Evolutionary conservation across 371 early-diverging fungal species (phyloP).

Genomic region (Rhizopus stolonifer): DNA sequence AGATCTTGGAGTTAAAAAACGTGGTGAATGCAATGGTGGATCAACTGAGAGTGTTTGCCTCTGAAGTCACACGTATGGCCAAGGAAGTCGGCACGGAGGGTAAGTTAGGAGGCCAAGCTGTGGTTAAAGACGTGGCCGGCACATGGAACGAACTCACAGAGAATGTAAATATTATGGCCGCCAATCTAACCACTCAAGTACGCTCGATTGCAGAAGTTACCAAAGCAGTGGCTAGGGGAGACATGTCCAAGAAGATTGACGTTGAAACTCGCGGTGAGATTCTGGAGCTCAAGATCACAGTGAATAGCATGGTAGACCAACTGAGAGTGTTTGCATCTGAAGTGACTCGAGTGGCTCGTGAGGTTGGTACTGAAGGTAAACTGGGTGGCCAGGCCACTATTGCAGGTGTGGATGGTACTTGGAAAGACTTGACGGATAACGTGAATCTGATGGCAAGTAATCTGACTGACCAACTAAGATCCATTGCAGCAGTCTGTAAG

Average conservation of each 20-base stretch:
- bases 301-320: constrained; percentile 35
- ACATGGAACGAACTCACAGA: constrained; percentile 64
- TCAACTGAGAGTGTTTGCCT: constrained; percentile 41
- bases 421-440: constrained; percentile 72
- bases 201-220: constrained; percentile 58
- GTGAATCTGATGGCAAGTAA: constrained; percentile 63
- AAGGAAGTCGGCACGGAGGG: constrained; percentile 59
- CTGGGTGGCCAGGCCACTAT: constrained; percentile 55
- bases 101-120: constrained; percentile 52
- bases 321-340: constrained; percentile 43
- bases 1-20: constrained; percentile 36
- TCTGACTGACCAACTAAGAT: constrained; percentile 47
- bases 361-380: constrained; percentile 56
- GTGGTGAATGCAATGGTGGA: constrained; percentile 47
- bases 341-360: constrained; percentile 44
- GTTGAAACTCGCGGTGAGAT: constrained; percentile 41
- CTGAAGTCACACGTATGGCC: constrained; percentile 58
- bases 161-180: constrained; percentile 60
- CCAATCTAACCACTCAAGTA: constrained; percentile 57
- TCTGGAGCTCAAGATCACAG: constrained; percentile 26
- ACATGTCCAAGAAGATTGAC: constrained; percentile 39
- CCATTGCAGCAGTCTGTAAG: constrained; percentile 48
- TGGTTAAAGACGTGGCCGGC: constrained; percentile 54
- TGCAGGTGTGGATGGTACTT: constrained; percentile 64
- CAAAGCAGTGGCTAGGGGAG: constrained; percentile 56